Conservation (phyloP, 148 eudicot genomes). For the Chenopodium album region DNA sequence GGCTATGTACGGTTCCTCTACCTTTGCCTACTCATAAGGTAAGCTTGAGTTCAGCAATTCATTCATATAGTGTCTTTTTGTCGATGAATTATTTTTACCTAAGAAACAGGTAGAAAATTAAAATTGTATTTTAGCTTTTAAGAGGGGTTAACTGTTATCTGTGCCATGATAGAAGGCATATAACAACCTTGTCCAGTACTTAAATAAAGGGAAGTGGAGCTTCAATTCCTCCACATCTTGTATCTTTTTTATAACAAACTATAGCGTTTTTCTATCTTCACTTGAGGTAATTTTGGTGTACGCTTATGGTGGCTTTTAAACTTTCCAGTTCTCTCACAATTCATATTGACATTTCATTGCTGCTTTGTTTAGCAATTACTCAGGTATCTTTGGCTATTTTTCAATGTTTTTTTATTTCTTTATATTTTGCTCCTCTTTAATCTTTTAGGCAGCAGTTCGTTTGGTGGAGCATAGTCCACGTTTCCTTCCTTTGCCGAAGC, state of each 20-base stretch:
- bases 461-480: slow-evolving; percentile 63
- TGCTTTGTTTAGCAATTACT: not conserved
- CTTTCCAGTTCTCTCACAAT: not conserved
- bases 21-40: slow-evolving; percentile 67
- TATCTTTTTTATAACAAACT: not conserved
- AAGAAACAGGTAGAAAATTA: not conserved
- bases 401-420: not conserved
- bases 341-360: not conserved
- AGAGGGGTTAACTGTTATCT: not conserved
- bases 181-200: too few relatives aligned
- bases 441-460: slow-evolving; percentile 53
- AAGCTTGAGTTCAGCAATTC: not conserved
- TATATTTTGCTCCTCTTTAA: not conserved
- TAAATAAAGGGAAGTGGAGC: too few relatives aligned
- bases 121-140: too few relatives aligned
- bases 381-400: not conserved
- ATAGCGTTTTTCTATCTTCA: not conserved
- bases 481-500: slow-evolving; percentile 70
- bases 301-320: not conserved
- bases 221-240: not conserved
- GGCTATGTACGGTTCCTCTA: slow-evolving; percentile 62
- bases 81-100: not conserved
- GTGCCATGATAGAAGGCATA: not conserved
- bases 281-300: not conserved
- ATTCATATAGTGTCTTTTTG: not conserved